These are phyloP conservation scores for Amanita molliuscula DNA, from an alignment of 768 basidiomycete genomes.

Conservation along the genomic window DNA sequence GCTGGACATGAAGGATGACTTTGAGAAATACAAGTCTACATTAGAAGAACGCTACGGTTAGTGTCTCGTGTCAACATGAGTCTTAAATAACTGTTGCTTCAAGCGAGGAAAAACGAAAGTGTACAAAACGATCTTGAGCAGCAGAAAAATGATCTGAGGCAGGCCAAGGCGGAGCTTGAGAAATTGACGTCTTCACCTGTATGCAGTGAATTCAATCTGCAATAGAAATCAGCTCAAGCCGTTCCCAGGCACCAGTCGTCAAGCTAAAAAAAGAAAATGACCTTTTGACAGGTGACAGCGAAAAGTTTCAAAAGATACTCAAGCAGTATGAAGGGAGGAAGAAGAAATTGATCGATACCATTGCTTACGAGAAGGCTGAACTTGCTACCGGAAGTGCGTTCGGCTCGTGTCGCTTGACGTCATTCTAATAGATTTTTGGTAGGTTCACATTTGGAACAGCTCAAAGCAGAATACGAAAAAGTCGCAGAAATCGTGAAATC, in stretches of 20 bases:
- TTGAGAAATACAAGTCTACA: slow-evolving; percentile 56
- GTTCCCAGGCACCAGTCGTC: slow-evolving; percentile 44
- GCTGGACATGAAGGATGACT: slow-evolving; percentile 57
- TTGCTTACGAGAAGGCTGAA: slow-evolving; percentile 59
- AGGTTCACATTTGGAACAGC: slow-evolving; percentile 55
- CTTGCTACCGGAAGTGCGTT: slow-evolving; percentile 38
- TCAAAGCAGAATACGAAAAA: slow-evolving; percentile 53
- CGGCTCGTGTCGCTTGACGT: background rate
- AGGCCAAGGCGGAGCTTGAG: slow-evolving; percentile 41
- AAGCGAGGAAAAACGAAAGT: slow-evolving; percentile 66
- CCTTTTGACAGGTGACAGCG: slow-evolving; percentile 58
- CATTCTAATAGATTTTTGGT: slow-evolving; percentile 5
- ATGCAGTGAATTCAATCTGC: slow-evolving; percentile 3
- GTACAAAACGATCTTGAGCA: slow-evolving; percentile 55
- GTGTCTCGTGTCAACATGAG: slow-evolving; percentile 10
- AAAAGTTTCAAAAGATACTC: slow-evolving; percentile 71
- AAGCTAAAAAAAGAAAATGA: slow-evolving; percentile 54
- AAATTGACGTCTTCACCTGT: slow-evolving; percentile 58
- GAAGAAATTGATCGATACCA: slow-evolving; percentile 56
- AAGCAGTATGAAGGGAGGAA: slow-evolving; percentile 60
- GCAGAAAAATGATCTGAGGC: slow-evolving; percentile 34
- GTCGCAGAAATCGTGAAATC: slow-evolving; percentile 60
- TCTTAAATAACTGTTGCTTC: slow-evolving; percentile 5
- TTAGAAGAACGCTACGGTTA: slow-evolving; percentile 73
- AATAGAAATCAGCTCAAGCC: slow-evolving; percentile 2